Conservation (phyloP, 2,329 filamentous ascomycete genomes). For the Neurospora crassa region DNA sequence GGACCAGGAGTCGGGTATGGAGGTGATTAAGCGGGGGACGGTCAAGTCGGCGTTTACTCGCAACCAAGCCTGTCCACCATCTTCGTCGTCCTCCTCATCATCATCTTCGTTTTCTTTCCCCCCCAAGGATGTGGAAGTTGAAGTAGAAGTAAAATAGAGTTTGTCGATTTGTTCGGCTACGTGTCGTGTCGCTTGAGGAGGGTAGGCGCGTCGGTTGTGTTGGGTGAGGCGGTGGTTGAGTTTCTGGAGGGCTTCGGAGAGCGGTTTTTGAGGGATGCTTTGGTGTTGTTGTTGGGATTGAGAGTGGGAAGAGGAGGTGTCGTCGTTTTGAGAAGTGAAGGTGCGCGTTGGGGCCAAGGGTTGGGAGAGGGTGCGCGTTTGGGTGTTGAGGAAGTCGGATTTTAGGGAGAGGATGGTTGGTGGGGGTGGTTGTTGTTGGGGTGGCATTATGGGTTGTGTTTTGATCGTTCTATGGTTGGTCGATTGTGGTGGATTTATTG, state of each 20-base stretch:
- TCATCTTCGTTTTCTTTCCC: no score
- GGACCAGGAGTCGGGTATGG: conserved; percentile 39
- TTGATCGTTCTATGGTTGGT: background rate
- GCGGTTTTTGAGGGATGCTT: conserved; percentile 33
- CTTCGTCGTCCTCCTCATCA: background rate
- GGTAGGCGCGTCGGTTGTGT: conserved; percentile 57
- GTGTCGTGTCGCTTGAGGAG: conserved; percentile 58
- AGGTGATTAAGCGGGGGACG: conserved; percentile 31
- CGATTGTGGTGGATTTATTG: background rate
- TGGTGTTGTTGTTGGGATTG: conserved; percentile 28
- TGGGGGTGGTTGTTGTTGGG: conserved; percentile 16
- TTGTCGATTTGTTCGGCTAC: conserved; percentile 64
- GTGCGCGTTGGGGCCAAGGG: conserved; percentile 44
- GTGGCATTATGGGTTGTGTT: conserved; percentile 15
- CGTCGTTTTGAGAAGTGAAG: conserved; percentile 37
- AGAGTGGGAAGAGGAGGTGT: background rate
- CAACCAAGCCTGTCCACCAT: background rate
- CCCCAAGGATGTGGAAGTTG: background rate
- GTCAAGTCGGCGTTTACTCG: conserved; percentile 21
- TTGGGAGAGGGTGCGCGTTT: conserved; percentile 54
- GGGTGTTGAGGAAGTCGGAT: conserved; percentile 50
- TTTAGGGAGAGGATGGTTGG: conserved; percentile 55
- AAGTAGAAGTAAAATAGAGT: conserved; percentile 35
- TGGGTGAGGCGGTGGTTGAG: conserved; percentile 55
- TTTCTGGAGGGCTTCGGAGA: conserved; percentile 47